phyloP scores from a whole-genome alignment of 2,329 filamentous ascomycete species.

The Aspergillus uvarum region DNA sequence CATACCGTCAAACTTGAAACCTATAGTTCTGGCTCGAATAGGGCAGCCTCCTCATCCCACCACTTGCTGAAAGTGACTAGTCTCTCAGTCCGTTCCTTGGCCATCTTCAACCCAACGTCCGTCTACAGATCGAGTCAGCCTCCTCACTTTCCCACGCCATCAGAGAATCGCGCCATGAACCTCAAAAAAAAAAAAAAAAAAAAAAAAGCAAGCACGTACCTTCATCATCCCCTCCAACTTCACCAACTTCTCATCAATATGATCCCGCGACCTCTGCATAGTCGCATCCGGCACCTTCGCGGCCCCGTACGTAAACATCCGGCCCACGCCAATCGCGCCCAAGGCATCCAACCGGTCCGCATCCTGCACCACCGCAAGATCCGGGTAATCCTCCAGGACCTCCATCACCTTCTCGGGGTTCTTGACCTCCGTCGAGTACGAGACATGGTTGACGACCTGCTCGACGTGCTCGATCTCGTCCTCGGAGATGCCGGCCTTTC shows the following conservation, averaged over 20 bases:
- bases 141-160: too few species aligned
- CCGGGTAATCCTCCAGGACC: slow-evolving; percentile 1
- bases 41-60: slow-evolving; percentile 5
- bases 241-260: slow-evolving; percentile 9
- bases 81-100: slow-evolving; percentile 4
- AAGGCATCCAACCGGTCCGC: slow-evolving; percentile 12
- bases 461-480: slow-evolving; percentile 6
- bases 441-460: slow-evolving; percentile 16
- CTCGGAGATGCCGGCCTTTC: slow-evolving; percentile 1
- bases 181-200: background rate
- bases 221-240: slow-evolving; percentile 6
- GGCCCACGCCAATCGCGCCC: slow-evolving; percentile 8
- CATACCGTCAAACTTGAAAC: too few species aligned
- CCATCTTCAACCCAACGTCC: background rate
- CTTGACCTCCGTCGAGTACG: slow-evolving; percentile 16
- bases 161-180: too few species aligned
- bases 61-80: slow-evolving; percentile 3
- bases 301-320: slow-evolving; percentile 1
- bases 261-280: slow-evolving; percentile 4
- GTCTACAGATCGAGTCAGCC: background rate
- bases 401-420: slow-evolving; percentile 4
- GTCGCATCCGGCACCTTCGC: background rate
- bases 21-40: background rate
- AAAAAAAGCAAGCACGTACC: background rate
- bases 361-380: slow-evolving; percentile 10